Evolutionary conservation across 169 alveolate species (phyloP), one percentile per base, ranked within the genome.

Genomic region (Plasmodium berghei): DNA sequence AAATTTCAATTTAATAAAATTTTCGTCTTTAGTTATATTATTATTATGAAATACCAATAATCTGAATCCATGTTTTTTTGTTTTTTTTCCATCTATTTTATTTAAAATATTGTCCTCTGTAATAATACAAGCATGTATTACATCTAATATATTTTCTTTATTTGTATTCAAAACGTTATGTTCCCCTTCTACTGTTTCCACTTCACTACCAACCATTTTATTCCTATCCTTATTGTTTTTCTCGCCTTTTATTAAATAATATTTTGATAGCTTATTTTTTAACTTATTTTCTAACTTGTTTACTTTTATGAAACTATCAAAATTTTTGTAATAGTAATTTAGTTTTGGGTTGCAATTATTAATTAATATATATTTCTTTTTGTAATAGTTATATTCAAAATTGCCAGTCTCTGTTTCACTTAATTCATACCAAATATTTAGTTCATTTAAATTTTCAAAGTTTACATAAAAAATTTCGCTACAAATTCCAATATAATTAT

Each of bases 331-430:
- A 40, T 80, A 80, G 42, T 24, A 66, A 42, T 64, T 54, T 61
- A 80, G 56, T 45, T 80, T 67, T 24, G 73, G 48, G 12, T 46
- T 24, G 24, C 80, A 66, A 67, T 67, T 58, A 45, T 55, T 34
- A 55, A 80, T 34, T 12, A 80, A 18, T 48, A 55, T 55, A 28
- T 80, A 80, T 48, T 40, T 48, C 14, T 56, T 67, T 69, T 64
- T 80, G 10, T 45, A 45, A 42, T 80, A 80, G 69, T 80, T 80
- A 42, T 80, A 80, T 22, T 80, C 90, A 56, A 80, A 80, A 54
- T 64, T 26, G 16, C 58, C 49, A 5, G 54, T 80, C 0, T 59
- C 56, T 62, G 1, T 9, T 14, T 64, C 22, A 52, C 55, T n/a
- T n/a, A 80, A 16, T 26, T 80, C 20, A 56, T 80, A 80, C 24